These are phyloP conservation scores for Epichloe gansuensis DNA, from an alignment of 2,329 filamentous ascomycete species.

Conservation along the genomic window DNA sequence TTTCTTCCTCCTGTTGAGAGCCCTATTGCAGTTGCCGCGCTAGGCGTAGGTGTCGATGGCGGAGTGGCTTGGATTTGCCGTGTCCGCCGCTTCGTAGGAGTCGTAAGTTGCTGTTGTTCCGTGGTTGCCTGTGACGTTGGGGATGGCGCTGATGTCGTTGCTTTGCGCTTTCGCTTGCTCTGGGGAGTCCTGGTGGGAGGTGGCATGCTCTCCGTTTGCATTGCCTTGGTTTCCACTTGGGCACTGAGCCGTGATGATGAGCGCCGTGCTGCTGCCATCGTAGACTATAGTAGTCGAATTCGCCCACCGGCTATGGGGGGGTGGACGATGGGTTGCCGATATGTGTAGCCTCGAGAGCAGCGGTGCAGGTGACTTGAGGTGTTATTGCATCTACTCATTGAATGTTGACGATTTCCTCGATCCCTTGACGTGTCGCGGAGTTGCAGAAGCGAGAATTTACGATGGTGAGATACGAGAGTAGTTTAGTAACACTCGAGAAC, in stretches of 20 bases:
- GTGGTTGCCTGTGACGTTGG: slow-evolving; percentile 11
- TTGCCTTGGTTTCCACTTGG: slow-evolving; percentile 9
- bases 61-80: slow-evolving; percentile 14
- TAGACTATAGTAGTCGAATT: slow-evolving; percentile 2
- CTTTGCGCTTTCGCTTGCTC: slow-evolving; percentile 24
- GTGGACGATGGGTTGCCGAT: not conserved
- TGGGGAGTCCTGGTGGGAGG: slow-evolving; percentile 10
- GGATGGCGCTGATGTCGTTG: slow-evolving; percentile 5
- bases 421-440: too few species aligned
- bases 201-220: slow-evolving; percentile 9
- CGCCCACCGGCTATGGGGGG: not conserved
- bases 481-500: too few species aligned
- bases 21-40: slow-evolving; percentile 27
- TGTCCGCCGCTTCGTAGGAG: slow-evolving; percentile 20
- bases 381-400: not conserved
- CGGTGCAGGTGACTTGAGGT: too few species aligned
- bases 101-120: slow-evolving; percentile 12
- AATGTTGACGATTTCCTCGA: too few species aligned
- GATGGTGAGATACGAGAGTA: too few species aligned
- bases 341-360: not conserved
- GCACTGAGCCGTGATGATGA: slow-evolving; percentile 30
- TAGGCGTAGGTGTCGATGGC: slow-evolving; percentile 36
- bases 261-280: slow-evolving; percentile 23
- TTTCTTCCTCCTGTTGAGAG: slow-evolving; percentile 21
- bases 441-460: too few species aligned